Percentiles rank a stretch among this genome's conserved stretches.
Conservation (phyloP, 106 monocot genomes). For the Vanilla planifolia region DNA sequence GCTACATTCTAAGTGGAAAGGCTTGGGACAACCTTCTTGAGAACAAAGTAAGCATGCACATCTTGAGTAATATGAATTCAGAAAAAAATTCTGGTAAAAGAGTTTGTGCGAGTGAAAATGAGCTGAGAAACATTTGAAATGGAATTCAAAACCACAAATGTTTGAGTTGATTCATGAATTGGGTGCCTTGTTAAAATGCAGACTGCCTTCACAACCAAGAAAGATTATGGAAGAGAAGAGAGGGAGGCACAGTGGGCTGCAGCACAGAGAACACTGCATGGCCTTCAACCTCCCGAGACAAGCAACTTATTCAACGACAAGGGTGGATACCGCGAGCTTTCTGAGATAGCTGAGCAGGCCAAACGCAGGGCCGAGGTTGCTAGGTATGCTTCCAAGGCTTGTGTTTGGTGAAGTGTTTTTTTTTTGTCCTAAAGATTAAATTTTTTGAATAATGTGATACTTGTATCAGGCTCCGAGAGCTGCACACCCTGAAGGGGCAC, state of each 20-base stretch:
- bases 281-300: conserved; percentile 16
- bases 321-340: conserved; percentile 52
- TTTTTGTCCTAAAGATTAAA: neutral
- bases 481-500: conserved; percentile 5
- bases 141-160: no score
- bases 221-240: conserved; percentile 23
- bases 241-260: conserved; percentile 26
- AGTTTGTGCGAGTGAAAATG: neutral
- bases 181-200: neutral
- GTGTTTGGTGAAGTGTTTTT: neutral
- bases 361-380: conserved; percentile 61
- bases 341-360: conserved; percentile 80
- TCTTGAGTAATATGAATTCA: neutral
- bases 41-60: conserved; percentile 29
- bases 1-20: conserved; percentile 59
- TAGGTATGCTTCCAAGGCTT: conserved; percentile 15
- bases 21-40: conserved; percentile 71
- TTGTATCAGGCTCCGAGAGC: conserved; percentile 4
- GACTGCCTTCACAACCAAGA: conserved; percentile 27
- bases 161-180: no score
- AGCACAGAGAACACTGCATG: conserved; percentile 23
- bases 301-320: conserved; percentile 19
- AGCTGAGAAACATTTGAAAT: no score
- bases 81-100: neutral
- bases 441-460: neutral